Percentiles rank a stretch among this genome's conserved stretches.
Evolutionary conservation across 2,329 filamentous ascomycete species (phyloP).

Genomic region (Diplodia seriata): DNA sequence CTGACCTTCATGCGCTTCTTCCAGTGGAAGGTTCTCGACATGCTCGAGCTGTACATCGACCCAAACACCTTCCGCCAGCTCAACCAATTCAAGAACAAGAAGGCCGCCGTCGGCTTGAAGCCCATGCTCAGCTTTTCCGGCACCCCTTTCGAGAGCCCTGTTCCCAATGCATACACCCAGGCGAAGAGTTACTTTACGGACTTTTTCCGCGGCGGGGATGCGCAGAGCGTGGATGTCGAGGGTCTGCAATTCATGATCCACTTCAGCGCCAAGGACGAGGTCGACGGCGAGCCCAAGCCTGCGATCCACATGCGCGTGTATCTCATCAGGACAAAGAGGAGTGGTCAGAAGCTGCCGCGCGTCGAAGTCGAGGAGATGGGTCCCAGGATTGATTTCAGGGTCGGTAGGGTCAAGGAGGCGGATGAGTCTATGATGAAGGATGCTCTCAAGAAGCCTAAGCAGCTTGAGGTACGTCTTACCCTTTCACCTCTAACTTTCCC

Average conservation of each 20-base stretch:
- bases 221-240: constrained; percentile 88
- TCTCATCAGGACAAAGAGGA: constrained; percentile 83
- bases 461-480: constrained; percentile 61
- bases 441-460: constrained; percentile 85
- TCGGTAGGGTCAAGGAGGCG: constrained; percentile 80
- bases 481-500: background rate
- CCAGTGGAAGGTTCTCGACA: constrained; percentile 86
- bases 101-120: constrained; percentile 76
- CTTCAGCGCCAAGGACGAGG: constrained; percentile 71
- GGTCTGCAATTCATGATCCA: constrained; percentile 90
- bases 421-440: constrained; percentile 84
- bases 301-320: constrained; percentile 76
- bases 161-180: constrained; percentile 79
- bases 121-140: constrained; percentile 93
- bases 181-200: constrained; percentile 88
- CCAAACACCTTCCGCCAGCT: constrained; percentile 73
- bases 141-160: constrained; percentile 82
- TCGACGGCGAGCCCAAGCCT: constrained; percentile 52
- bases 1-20: constrained; percentile 85
- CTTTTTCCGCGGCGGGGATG: constrained; percentile 84
- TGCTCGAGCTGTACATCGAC: constrained; percentile 89
- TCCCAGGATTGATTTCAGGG: constrained; percentile 87
- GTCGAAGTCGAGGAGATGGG: constrained; percentile 97
- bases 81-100: constrained; percentile 72
- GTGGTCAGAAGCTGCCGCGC: constrained; percentile 83